These are phyloP conservation scores for Aspergillus carlsbadensis DNA, from an alignment of 495 filamentous ascomycete genomes.

Conservation along the genomic window DNA sequence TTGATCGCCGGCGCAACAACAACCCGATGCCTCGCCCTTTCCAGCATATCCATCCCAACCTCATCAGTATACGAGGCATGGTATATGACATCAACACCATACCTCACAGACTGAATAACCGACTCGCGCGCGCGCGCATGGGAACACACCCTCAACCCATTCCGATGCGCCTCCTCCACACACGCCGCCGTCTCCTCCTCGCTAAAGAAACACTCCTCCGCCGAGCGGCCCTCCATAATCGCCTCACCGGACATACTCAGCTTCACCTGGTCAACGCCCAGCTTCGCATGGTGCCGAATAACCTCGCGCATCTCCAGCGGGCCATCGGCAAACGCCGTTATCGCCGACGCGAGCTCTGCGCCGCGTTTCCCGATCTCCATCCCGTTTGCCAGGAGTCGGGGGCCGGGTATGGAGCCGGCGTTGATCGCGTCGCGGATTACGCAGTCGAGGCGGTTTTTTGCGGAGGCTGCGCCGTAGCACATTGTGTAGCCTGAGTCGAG, in stretches of 20 bases:
- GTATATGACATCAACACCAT: conserved; percentile 54
- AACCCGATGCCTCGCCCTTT: conserved; percentile 39
- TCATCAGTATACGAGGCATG: conserved; percentile 51
- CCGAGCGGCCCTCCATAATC: conserved; percentile 37
- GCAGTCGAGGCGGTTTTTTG: conserved; percentile 47
- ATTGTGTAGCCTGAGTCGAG: conserved; percentile 48
- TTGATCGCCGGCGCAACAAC: conserved; percentile 48
- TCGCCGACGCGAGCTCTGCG: conserved; percentile 45
- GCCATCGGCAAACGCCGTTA: conserved; percentile 49
- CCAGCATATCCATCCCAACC: conserved; percentile 33
- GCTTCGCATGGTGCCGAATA: conserved; percentile 40
- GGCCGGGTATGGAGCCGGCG: conserved; percentile 50
- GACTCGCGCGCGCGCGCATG: conserved; percentile 50
- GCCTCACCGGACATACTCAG: conserved; percentile 47
- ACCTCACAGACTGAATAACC: conserved; percentile 44
- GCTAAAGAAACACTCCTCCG: conserved; percentile 49
- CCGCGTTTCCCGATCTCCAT: conserved; percentile 47
- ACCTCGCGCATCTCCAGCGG: conserved; percentile 45
- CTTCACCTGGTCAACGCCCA: conserved; percentile 54
- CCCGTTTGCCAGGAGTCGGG: conserved; percentile 48
- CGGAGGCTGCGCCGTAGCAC: conserved; percentile 53
- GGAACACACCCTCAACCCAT: conserved; percentile 45
- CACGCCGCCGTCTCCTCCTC: conserved; percentile 50
- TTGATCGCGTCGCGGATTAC: conserved; percentile 59
- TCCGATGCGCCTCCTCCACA: conserved; percentile 50